Percentiles rank a stretch among this genome's conserved stretches.
Evolutionary conservation across 371 early-diverging fungal genomes (phyloP).

Genomic region (Dinochytrium kinnereticum): DNA sequence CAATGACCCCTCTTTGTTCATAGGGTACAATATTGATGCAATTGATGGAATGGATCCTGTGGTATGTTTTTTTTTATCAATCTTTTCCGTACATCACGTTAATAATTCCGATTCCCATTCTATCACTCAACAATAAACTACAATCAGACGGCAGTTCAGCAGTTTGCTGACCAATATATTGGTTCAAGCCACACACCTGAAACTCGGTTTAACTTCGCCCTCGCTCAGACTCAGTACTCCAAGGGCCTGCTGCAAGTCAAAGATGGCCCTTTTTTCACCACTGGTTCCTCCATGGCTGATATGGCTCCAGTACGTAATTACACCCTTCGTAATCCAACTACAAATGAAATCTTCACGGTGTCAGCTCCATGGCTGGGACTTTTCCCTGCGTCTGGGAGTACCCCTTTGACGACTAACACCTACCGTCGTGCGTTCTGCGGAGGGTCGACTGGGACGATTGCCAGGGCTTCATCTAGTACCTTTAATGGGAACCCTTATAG

Average conservation of each 20-base stretch:
- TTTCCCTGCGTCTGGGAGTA: not conserved
- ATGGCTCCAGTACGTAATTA: not conserved
- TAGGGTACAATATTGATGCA: not conserved
- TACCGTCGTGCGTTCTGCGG: not conserved
- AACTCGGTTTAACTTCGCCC: conserved; percentile 27
- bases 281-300: not conserved
- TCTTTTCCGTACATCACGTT: too few relatives aligned
- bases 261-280: not conserved
- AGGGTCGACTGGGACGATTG: not conserved
- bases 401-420: not conserved
- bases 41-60: conserved; percentile 27
- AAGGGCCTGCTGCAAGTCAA: not conserved
- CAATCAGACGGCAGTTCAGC: conserved; percentile 26
- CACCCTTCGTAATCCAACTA: not conserved
- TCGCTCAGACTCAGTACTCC: conserved; percentile 4
- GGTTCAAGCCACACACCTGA: conserved; percentile 26
- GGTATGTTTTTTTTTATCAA: conserved; percentile 18
- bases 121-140: too few relatives aligned
- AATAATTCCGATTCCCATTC: too few relatives aligned
- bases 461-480: not conserved
- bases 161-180: conserved; percentile 14
- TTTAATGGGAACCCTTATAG: not conserved
- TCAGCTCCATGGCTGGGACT: conserved; percentile 2
- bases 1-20: not conserved
- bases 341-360: not conserved